Evolutionary conservation across 345 rosid species (phyloP).

Genomic region (Lepidium didymum): DNA sequence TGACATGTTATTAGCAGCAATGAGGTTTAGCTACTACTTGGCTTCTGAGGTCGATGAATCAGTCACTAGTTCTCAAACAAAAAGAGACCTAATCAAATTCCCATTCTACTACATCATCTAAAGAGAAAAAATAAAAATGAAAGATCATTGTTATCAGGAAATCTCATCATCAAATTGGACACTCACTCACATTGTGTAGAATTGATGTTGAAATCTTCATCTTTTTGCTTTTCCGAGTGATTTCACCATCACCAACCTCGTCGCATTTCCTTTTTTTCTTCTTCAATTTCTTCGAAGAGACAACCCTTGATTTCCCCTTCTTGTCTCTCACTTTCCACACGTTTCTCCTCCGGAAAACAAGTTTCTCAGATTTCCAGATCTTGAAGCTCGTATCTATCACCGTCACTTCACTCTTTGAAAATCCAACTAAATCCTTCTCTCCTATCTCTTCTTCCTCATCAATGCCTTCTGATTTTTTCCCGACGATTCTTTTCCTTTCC

Average conservation of each 20-base stretch:
- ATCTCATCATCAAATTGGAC: not conserved
- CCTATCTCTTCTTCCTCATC: slow-evolving; percentile 31
- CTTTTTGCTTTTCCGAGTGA: slow-evolving; percentile 38
- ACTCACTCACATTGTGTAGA: slow-evolving; percentile 13
- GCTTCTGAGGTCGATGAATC: not conserved
- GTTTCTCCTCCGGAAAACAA: slow-evolving; percentile 63
- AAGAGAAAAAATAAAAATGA: too few species aligned
- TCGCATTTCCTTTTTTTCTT: slow-evolving; percentile 43
- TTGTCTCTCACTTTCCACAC: slow-evolving; percentile 85
- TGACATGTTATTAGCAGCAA: not conserved
- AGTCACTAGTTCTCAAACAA: not conserved
- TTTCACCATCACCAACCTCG: slow-evolving; percentile 26
- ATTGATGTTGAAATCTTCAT: slow-evolving; percentile 29
- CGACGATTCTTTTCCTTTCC: slow-evolving; percentile 20
- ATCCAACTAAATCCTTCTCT: slow-evolving; percentile 60
- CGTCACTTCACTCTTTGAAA: slow-evolving; percentile 88
- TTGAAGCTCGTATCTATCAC: slow-evolving; percentile 81
- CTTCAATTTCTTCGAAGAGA: slow-evolving; percentile 34
- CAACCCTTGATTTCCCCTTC: slow-evolving; percentile 52
- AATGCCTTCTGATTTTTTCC: slow-evolving; percentile 22
- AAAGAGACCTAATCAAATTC: not conserved
- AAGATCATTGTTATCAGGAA: not conserved
- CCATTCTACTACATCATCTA: not conserved
- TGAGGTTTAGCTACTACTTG: not conserved
- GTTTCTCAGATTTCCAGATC: slow-evolving; percentile 83